phyloP scores from a whole-genome alignment of 2,329 filamentous ascomycete species.

The Neobulgaria alba region DNA sequence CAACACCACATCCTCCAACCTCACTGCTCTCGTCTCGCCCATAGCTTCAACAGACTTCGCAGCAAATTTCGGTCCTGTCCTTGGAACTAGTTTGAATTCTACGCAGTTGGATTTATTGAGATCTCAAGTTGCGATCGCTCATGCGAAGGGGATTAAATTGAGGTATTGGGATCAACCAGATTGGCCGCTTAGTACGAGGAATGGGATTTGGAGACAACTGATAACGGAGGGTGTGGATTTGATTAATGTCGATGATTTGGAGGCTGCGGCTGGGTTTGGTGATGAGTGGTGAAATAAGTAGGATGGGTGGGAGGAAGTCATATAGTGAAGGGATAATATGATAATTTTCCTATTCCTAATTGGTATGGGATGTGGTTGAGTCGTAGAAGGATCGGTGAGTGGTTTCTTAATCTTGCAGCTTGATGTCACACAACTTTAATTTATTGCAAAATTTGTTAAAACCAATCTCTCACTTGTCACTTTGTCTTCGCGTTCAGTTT shows the following conservation, averaged over 20 bases:
- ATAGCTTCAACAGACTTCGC: constrained; percentile 49
- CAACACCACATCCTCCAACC: constrained; percentile 21
- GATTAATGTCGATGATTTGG: constrained; percentile 51
- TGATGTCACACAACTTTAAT: background rate
- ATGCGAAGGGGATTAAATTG: constrained; percentile 40
- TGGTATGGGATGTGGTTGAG: background rate
- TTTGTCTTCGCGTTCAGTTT: too few relatives aligned
- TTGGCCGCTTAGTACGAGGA: constrained; percentile 45
- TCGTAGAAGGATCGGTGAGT: background rate
- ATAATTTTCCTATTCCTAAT: background rate
- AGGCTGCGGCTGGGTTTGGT: constrained; percentile 19
- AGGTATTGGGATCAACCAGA: constrained; percentile 52
- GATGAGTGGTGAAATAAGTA: constrained; percentile 10
- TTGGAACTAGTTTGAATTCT: constrained; percentile 38
- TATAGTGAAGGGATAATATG: background rate
- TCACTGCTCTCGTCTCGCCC: constrained; percentile 24
- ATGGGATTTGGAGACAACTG: constrained; percentile 47
- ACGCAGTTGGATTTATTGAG: constrained; percentile 36
- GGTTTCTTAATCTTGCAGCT: background rate
- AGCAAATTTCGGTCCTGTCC: constrained; percentile 40
- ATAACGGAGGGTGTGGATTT: constrained; percentile 47
- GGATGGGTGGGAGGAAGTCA: background rate
- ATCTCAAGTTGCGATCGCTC: constrained; percentile 37
- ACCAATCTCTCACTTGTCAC: background rate
- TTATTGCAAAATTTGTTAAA: background rate